A percentile compares a stretch with the other conserved stretches of the same genome.
Conservation (phyloP, 2,329 filamentous ascomycete species). For the Monilinia fructigena region DNA sequence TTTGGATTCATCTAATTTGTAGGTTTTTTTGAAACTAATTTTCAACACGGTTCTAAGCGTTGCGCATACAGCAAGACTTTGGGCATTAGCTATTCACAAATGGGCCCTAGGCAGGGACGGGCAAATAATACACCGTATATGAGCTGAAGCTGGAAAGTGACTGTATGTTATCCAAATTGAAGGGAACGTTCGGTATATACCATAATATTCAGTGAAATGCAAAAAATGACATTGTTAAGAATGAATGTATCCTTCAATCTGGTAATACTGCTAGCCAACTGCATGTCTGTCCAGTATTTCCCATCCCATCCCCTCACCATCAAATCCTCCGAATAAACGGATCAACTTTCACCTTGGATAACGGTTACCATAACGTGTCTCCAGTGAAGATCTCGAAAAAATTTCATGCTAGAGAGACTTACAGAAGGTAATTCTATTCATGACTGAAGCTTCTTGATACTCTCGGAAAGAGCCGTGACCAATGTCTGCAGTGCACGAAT, state of each 20-base stretch:
- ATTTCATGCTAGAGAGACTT: not conserved
- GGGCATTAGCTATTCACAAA: not conserved
- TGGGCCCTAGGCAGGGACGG: too few relatives aligned
- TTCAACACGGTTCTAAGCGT: not conserved
- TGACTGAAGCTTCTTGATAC: not conserved
- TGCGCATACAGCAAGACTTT: not conserved
- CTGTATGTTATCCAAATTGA: too few relatives aligned
- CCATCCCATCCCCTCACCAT: not conserved
- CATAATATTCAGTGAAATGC: too few relatives aligned
- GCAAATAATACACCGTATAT: too few relatives aligned
- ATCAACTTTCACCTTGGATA: not conserved
- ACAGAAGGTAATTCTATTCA: not conserved
- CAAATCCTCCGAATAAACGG: too few relatives aligned
- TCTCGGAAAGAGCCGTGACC: not conserved
- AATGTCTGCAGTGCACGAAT: not conserved
- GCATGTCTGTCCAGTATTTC: not conserved
- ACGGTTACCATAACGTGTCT: not conserved
- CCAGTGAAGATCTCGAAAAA: rapidly evolving
- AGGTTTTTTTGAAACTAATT: not conserved
- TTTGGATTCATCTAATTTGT: not conserved
- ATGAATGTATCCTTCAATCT: too few relatives aligned
- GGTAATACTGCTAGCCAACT: not conserved
- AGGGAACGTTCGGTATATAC: too few relatives aligned
- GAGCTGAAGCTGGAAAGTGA: too few relatives aligned
- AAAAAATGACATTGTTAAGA: too few relatives aligned